Evolutionary conservation across 495 filamentous ascomycete genomes (phyloP).

Genomic region (Tuber aestivum): DNA sequence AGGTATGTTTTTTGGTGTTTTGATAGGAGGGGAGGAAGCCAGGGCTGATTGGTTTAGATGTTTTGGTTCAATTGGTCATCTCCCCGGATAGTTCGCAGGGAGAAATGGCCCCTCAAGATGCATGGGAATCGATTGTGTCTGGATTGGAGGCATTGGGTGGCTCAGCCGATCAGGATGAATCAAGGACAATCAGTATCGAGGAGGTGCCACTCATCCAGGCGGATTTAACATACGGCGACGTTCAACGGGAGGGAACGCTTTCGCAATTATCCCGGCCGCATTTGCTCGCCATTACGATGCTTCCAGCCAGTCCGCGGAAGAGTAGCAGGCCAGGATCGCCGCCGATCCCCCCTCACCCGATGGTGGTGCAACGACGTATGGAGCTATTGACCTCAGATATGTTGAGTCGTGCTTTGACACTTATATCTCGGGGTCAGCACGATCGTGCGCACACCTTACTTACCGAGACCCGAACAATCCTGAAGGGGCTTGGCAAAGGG

Average conservation of each 20-base stretch:
- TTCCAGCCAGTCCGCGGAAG: slow-evolving; percentile 67
- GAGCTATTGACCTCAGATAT: slow-evolving; percentile 97
- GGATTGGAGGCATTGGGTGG: slow-evolving; percentile 94
- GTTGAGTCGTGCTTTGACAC: slow-evolving; percentile 84
- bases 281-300: slow-evolving; percentile 95
- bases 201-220: slow-evolving; percentile 95
- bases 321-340: slow-evolving; percentile 60
- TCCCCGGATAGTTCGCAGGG: slow-evolving; percentile 79
- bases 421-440: slow-evolving; percentile 85
- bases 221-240: slow-evolving; percentile 87
- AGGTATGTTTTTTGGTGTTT: slow-evolving; percentile 44
- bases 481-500: slow-evolving; percentile 93
- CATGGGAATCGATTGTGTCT: slow-evolving; percentile 95
- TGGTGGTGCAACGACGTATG: slow-evolving; percentile 95
- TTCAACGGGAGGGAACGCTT: slow-evolving; percentile 82
- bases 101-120: slow-evolving; percentile 82
- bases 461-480: slow-evolving; percentile 86
- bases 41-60: slow-evolving; percentile 52
- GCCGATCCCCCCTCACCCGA: slow-evolving; percentile 90
- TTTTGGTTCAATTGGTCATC: slow-evolving; percentile 92
- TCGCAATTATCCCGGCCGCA: slow-evolving; percentile 84
- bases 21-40: not conserved
- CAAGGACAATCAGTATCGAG: slow-evolving; percentile 77
- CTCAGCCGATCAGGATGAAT: slow-evolving; percentile 78
- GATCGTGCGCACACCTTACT: slow-evolving; percentile 88